Evolutionary conservation across 345 rosid genomes (phyloP).

Genomic region (Geranium brycei): DNA sequence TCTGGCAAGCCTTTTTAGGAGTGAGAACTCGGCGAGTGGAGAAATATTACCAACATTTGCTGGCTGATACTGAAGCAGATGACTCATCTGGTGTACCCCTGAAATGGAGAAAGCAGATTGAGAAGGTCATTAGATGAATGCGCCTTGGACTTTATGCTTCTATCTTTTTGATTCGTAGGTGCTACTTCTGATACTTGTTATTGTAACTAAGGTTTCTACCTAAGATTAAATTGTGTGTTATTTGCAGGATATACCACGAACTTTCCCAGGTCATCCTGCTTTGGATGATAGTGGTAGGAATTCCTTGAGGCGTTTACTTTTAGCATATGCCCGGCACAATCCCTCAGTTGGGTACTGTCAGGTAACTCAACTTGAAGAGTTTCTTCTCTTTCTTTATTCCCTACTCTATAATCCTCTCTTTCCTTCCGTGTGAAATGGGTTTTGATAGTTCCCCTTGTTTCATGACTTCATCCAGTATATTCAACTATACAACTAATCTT

Average conservation of each 20-base stretch:
- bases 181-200: constrained; percentile 27
- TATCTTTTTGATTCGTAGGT: constrained; percentile 44
- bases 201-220: constrained; percentile 20
- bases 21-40: constrained; percentile 64
- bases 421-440: background rate
- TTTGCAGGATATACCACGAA: constrained; percentile 80
- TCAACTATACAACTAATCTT: too few species aligned
- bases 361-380: constrained; percentile 30
- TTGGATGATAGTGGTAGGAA: constrained; percentile 74
- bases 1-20: constrained; percentile 98
- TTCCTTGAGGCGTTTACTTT: constrained; percentile 74
- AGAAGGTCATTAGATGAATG: constrained; percentile 77
- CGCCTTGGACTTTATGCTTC: constrained; percentile 36
- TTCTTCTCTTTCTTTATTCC: background rate
- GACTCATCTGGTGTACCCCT: constrained; percentile 28
- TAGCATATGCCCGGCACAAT: constrained; percentile 87
- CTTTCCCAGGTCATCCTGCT: constrained; percentile 97
- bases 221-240: constrained; percentile 20
- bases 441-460: too few species aligned
- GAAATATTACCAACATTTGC: constrained; percentile 63
- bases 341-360: constrained; percentile 95
- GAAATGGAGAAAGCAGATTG: constrained; percentile 85
- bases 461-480: too few species aligned
- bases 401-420: background rate
- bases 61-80: constrained; percentile 40